Conservation (phyloP, 371 early-diverging fungal genomes). For the Lichtheimia corymbifera region DNA sequence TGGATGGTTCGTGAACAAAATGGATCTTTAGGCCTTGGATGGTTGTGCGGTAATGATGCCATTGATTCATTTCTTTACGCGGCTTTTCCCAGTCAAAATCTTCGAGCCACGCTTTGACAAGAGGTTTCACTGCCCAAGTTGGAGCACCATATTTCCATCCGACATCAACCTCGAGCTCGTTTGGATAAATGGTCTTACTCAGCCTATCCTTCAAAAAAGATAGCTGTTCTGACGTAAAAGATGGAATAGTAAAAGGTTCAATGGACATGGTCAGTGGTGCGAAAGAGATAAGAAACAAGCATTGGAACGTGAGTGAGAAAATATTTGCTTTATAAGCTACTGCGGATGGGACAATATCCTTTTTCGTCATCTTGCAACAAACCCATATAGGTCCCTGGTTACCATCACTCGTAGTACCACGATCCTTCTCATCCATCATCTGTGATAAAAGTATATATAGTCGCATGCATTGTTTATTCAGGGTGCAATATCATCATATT, state of each 20-base stretch:
- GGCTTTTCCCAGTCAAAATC: conserved; percentile 48
- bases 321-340: too few relatives aligned
- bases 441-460: too few relatives aligned
- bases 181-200: conserved; percentile 19
- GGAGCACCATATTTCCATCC: conserved; percentile 58
- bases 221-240: conserved; percentile 18
- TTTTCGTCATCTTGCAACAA: too few relatives aligned
- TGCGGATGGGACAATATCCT: too few relatives aligned
- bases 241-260: conserved; percentile 28
- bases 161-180: conserved; percentile 47
- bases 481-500: too few relatives aligned
- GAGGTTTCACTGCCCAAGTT: conserved; percentile 42
- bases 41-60: conserved; percentile 54
- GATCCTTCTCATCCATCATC: too few relatives aligned
- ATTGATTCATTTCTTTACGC: conserved; percentile 39
- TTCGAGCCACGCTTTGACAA: conserved; percentile 46
- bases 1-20: conserved; percentile 59
- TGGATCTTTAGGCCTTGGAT: conserved; percentile 55
- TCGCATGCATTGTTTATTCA: too few relatives aligned
- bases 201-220: conserved; percentile 16
- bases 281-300: conserved; percentile 6
- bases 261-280: not conserved
- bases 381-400: too few relatives aligned
- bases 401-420: too few relatives aligned
- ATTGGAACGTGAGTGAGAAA: too few relatives aligned